A percentile compares a stretch with the other conserved stretches of the same genome.
Conservation (phyloP, 2,329 filamentous ascomycete genomes). For the Calcarisporium arbuscula region DNA sequence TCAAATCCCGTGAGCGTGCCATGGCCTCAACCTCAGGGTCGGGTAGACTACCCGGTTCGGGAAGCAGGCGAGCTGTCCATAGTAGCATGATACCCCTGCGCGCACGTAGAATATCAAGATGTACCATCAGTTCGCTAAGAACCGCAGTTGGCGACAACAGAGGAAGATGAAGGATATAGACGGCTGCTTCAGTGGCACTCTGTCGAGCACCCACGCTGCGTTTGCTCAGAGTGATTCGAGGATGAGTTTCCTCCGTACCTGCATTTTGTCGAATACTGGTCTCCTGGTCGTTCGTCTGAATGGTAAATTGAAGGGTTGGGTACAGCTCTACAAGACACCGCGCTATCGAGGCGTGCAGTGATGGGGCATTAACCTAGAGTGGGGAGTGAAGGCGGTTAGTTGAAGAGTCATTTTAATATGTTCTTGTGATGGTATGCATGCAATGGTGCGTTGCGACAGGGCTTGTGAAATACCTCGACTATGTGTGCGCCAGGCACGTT, state of each 20-base stretch:
- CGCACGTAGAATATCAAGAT: conserved; percentile 1
- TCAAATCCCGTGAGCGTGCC: conserved; percentile 1
- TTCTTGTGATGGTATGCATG: no score
- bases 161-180: conserved; percentile 9
- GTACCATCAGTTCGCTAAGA: conserved; percentile 2
- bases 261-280: not conserved
- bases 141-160: not conserved
- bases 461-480: conserved; percentile 2
- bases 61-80: conserved; percentile 1
- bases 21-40: not conserved
- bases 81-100: conserved; percentile 5
- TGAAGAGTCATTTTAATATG: no score
- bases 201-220: conserved; percentile 1
- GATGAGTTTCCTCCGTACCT: not conserved
- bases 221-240: not conserved
- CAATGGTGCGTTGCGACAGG: no score
- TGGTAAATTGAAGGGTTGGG: not conserved
- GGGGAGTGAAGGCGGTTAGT: no score
- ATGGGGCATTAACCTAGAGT: no score
- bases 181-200: conserved; percentile 1
- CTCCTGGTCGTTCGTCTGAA: not conserved
- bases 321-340: no score
- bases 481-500: not conserved
- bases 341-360: no score
- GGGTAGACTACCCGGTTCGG: not conserved